Evolutionary conservation across 352 stramenopile species (phyloP).

Genomic region (Pythium monospermum): DNA sequence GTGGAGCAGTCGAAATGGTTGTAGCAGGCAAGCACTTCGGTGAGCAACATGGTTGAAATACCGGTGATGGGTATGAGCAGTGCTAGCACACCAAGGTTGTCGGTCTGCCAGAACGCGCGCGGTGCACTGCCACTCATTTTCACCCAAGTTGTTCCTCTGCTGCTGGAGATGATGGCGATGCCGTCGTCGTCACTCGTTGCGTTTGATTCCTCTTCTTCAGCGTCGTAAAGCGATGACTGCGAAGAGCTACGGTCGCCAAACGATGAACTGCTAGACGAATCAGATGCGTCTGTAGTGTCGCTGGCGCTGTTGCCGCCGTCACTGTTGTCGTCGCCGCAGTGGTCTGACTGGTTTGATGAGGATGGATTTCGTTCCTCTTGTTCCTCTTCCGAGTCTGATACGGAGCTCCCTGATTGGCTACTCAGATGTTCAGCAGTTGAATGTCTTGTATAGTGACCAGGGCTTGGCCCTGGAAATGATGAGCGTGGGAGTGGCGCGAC

Average conservation of each 20-base stretch:
- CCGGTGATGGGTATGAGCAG: conserved; percentile 68
- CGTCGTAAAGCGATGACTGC: conserved; percentile 8
- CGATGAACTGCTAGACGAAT: neutral
- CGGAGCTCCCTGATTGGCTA: conserved; percentile 19
- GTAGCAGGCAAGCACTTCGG: conserved; percentile 59
- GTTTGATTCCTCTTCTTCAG: no score
- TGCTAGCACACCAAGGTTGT: conserved; percentile 64
- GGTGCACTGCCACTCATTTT: neutral
- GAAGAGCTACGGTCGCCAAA: conserved; percentile 9
- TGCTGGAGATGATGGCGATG: neutral
- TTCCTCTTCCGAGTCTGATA: conserved; percentile 15
- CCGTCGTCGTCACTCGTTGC: conserved; percentile 21
- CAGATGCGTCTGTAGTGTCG: neutral
- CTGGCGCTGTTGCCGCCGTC: conserved; percentile 6
- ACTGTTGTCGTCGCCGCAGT: conserved; percentile 5
- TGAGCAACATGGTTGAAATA: conserved; percentile 68
- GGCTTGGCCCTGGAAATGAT: no score
- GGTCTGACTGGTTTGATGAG: neutral
- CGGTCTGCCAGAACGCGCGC: conserved; percentile 16
- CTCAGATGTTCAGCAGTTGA: neutral
- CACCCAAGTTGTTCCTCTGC: neutral
- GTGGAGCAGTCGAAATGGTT: conserved; percentile 71
- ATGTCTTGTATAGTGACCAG: conserved; percentile 13
- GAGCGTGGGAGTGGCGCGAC: conserved; percentile 12
- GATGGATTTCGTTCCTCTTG: neutral